Conservation (phyloP, 257 asterid species). For the Avicennia marina region DNA sequence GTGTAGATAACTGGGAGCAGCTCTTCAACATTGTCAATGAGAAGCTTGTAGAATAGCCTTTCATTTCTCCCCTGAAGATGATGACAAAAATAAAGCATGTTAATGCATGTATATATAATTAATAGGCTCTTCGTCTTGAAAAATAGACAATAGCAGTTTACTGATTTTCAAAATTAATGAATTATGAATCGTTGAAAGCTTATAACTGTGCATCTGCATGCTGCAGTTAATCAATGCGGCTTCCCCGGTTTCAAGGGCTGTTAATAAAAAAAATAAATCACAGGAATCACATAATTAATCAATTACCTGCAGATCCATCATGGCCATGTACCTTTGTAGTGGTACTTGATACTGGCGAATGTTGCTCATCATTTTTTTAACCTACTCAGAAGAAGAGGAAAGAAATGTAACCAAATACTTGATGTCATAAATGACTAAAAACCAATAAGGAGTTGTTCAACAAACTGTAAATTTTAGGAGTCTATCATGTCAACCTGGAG, state of each 20-base stretch:
- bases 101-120: no score
- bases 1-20: constrained; percentile 96
- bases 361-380: constrained; percentile 88
- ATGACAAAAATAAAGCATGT: neutral
- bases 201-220: no score
- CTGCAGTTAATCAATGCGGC: no score
- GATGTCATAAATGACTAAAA: no score
- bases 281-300: no score
- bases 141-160: no score
- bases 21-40: constrained; percentile 94
- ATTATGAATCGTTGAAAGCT: no score
- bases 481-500: constrained; percentile 54
- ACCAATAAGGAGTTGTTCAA: neutral
- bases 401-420: neutral
- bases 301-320: constrained; percentile 99
- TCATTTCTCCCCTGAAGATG: constrained; percentile 41
- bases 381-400: constrained; percentile 33
- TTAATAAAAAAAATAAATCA: neutral
- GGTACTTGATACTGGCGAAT: constrained; percentile 96
- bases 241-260: no score
- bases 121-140: no score
- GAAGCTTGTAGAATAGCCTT: constrained; percentile 88
- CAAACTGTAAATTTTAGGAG: neutral
- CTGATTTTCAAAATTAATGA: no score
- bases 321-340: constrained; percentile 94